phyloP scores from a whole-genome alignment of 495 filamentous ascomycete genomes.

The Aspergillus heteromorphus region DNA sequence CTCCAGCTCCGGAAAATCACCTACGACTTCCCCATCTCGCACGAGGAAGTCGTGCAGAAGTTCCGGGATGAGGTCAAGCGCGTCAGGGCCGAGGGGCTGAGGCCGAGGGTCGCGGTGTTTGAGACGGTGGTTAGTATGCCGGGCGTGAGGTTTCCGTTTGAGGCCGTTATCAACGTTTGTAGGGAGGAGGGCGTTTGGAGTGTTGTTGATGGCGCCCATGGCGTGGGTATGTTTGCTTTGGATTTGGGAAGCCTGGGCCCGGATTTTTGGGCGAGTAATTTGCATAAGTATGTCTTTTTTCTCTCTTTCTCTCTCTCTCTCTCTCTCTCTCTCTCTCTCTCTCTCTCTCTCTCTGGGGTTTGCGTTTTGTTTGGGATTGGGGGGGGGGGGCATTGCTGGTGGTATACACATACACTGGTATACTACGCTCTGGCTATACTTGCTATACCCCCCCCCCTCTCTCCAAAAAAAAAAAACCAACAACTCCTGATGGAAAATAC shows the following conservation, averaged over 20 bases:
- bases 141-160: constrained; percentile 74
- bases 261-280: constrained; percentile 81
- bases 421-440: too few species aligned
- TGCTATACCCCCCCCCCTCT: too few species aligned
- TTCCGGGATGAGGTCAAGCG: constrained; percentile 46
- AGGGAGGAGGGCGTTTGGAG: constrained; percentile 56
- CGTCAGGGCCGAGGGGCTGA: constrained; percentile 39
- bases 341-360: too few species aligned
- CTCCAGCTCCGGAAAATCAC: constrained; percentile 34
- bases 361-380: too few species aligned
- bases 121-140: constrained; percentile 73
- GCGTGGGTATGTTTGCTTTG: constrained; percentile 69
- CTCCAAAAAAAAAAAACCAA: too few species aligned
- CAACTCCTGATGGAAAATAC: not conserved
- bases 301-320: not conserved
- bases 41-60: constrained; percentile 48
- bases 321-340: too few species aligned
- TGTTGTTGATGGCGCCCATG: constrained; percentile 77
- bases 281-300: constrained; percentile 60
- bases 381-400: too few species aligned
- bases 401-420: not conserved
- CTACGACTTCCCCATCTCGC: constrained; percentile 54
- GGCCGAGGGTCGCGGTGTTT: constrained; percentile 61
- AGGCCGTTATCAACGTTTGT: constrained; percentile 57
- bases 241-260: constrained; percentile 59